Evolutionary conservation across 2,329 filamentous ascomycete species (phyloP).

Genomic region (Seiridium cupressi): DNA sequence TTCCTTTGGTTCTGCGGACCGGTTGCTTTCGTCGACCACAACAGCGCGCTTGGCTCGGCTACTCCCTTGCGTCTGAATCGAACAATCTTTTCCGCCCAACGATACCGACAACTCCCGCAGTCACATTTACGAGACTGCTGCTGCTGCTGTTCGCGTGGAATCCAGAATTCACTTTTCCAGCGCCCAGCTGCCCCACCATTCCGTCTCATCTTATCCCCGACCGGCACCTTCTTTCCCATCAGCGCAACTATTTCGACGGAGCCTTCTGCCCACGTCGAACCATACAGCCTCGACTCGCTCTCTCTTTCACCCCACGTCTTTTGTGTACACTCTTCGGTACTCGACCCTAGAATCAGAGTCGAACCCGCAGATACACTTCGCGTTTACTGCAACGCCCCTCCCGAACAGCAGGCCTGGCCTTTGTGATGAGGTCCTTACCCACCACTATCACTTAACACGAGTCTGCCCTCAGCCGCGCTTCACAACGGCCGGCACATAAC

Average conservation of each 20-base stretch:
- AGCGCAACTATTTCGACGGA: background rate
- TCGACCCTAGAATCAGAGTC: background rate
- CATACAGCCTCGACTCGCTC: background rate
- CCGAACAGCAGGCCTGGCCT: background rate
- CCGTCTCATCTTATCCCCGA: background rate
- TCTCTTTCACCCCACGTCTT: background rate
- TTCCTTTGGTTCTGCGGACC: background rate
- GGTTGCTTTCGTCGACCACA: background rate
- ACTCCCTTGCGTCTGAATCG: constrained; percentile 1
- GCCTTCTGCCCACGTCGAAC: background rate
- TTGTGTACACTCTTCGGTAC: no score
- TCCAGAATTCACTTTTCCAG: background rate
- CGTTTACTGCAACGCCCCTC: background rate
- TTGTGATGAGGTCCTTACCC: constrained; percentile 2
- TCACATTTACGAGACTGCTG: background rate
- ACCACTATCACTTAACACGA: background rate
- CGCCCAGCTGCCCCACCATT: background rate
- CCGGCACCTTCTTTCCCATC: background rate
- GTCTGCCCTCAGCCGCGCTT: background rate
- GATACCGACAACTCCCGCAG: background rate
- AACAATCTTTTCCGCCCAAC: background rate
- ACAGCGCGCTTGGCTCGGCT: constrained; percentile 1
- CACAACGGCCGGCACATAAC: background rate
- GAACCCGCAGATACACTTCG: background rate
- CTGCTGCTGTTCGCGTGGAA: background rate